phyloP scores from a whole-genome alignment of 306 rosid species.

The Prunus davidiana region DNA sequence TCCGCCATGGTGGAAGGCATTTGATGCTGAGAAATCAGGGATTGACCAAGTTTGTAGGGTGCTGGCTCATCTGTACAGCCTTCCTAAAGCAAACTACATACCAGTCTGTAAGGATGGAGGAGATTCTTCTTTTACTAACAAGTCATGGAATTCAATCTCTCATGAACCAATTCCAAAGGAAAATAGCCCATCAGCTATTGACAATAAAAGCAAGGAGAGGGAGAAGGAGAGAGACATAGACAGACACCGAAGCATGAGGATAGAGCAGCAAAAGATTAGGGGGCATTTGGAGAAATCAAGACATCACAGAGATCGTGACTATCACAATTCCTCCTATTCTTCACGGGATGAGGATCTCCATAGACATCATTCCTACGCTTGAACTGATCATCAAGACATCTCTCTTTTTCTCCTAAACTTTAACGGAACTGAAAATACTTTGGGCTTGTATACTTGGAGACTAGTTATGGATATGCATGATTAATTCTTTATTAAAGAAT shows the following conservation, averaged over 20 bases:
- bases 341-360: slow-evolving; percentile 87
- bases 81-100: slow-evolving; percentile 76
- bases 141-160: slow-evolving; percentile 63
- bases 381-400: background rate
- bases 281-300: slow-evolving; percentile 68
- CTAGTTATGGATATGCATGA: too few relatives aligned
- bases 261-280: slow-evolving; percentile 51
- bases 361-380: slow-evolving; percentile 64
- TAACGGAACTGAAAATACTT: background rate
- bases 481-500: too few relatives aligned
- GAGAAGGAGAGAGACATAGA: slow-evolving; percentile 46
- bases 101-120: slow-evolving; percentile 81
- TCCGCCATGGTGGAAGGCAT: slow-evolving; percentile 99
- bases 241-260: slow-evolving; percentile 54
- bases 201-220: slow-evolving; percentile 48
- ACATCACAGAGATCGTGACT: slow-evolving; percentile 79
- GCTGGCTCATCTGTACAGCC: slow-evolving; percentile 87
- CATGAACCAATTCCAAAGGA: slow-evolving; percentile 57
- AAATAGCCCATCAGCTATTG: slow-evolving; percentile 51
- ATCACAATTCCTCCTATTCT: slow-evolving; percentile 59
- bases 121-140: slow-evolving; percentile 70
- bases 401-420: too few relatives aligned
- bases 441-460: background rate
- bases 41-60: slow-evolving; percentile 88
- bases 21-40: slow-evolving; percentile 89